These are phyloP conservation scores for Candida sp. DNA, from an alignment of 1,139 yeast genomes.

Conservation along the genomic window DNA sequence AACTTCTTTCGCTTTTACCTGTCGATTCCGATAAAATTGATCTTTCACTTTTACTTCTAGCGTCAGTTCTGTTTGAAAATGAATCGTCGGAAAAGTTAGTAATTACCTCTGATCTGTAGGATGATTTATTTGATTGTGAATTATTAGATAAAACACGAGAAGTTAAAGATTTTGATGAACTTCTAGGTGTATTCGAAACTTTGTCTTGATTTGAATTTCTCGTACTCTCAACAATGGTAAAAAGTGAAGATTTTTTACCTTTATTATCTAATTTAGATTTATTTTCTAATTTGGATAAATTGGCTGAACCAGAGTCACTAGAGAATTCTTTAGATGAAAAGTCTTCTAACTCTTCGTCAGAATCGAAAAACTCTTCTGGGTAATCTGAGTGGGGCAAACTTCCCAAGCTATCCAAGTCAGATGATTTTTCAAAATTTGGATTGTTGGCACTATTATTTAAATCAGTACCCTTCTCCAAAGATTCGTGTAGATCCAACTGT, in stretches of 20 bases:
- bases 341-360: not conserved
- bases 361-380: not conserved
- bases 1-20: not conserved
- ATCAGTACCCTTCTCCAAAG: not conserved
- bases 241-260: not conserved
- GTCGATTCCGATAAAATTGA: not conserved
- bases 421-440: not conserved
- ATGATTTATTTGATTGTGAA: not conserved
- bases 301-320: not conserved
- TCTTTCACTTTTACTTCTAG: not conserved
- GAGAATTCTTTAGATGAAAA: not conserved
- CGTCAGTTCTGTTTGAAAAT: not conserved
- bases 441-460: not conserved
- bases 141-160: not conserved
- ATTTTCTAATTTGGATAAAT: not conserved
- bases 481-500: slow-evolving; percentile 9
- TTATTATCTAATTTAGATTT: not conserved
- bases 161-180: not conserved
- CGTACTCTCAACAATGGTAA: not conserved
- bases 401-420: not conserved
- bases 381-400: not conserved
- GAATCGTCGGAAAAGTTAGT: not conserved
- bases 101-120: not conserved
- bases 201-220: not conserved
- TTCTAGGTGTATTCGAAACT: not conserved